phyloP scores from a whole-genome alignment of 768 basidiomycete genomes.

The Pisolithus microcarpus region DNA sequence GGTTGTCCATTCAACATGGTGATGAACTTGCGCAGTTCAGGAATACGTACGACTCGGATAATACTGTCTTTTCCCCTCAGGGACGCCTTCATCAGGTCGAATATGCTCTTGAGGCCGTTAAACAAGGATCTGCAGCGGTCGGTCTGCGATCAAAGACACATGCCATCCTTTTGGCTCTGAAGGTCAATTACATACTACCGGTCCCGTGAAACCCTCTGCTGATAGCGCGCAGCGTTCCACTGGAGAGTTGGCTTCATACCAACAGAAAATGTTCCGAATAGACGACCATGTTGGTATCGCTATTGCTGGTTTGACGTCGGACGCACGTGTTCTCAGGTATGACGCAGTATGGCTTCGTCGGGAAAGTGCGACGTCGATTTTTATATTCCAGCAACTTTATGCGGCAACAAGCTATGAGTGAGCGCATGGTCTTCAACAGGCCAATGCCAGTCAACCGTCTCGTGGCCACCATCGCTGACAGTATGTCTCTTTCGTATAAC shows the following conservation, averaged over 20 bases:
- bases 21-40: slow-evolving; percentile 53
- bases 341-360: not conserved
- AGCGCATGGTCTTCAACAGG: slow-evolving; percentile 91
- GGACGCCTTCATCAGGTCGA: slow-evolving; percentile 96
- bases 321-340: slow-evolving; percentile 94
- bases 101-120: slow-evolving; percentile 98
- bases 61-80: slow-evolving; percentile 95
- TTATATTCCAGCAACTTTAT: slow-evolving; percentile 78
- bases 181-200: slow-evolving; percentile 43
- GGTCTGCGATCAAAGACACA: slow-evolving; percentile 94
- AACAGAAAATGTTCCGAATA: slow-evolving; percentile 99
- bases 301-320: slow-evolving; percentile 97
- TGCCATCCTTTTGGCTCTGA: slow-evolving; percentile 84
- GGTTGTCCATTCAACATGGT: not conserved
- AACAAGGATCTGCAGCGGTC: slow-evolving; percentile 99
- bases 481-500: slow-evolving; percentile 41
- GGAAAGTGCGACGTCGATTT: not conserved
- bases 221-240: slow-evolving; percentile 72
- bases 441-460: slow-evolving; percentile 91
- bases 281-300: slow-evolving; percentile 99
- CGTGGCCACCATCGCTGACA: slow-evolving; percentile 90
- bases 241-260: slow-evolving; percentile 97
- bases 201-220: slow-evolving; percentile 1
- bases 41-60: slow-evolving; percentile 98
- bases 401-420: slow-evolving; percentile 96